Evolutionary conservation across 768 basidiomycete genomes (phyloP), one percentile per base, ranked within the genome.

Genomic region (Pulveroboletus sp.): DNA sequence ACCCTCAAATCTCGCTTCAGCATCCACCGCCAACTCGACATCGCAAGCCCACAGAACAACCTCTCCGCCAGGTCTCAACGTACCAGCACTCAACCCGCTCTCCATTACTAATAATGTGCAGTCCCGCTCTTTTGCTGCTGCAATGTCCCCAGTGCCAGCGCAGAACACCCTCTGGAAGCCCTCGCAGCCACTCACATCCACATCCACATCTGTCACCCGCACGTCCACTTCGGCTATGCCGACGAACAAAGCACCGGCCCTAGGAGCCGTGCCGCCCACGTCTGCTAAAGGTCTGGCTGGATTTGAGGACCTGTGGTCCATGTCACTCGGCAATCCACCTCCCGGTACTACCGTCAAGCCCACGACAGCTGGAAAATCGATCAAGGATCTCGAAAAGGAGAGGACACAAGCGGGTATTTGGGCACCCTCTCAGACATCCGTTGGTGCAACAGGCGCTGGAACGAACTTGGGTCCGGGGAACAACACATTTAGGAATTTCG

Each of bases 281-380:
- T 51, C 69, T 7, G 44, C 60, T 64, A 76, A 60, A 58, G 82
- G 33, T 60, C 66, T 49, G 71, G 78, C 49, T 37, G 84, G 82
- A 60, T 96, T 95, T 61, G 93, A 93, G 55, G 93, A 96, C 64
- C 66, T 96, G 56, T 96, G 89, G 89, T 79, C 80, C 18, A 76
- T 93, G 76, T 88, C 86, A 2, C 76, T 94, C 33, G 86, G 85
- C 27, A 57, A 71, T 8, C 52, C 66, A 8, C 51, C 67, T 11
- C 47, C 74, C 12, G 58, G 47, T 31, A 53, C 74, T 35, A 14
- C 52, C 5, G 41, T 33, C 8, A 76, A 78, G 42, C 63, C 78
- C 3, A 63, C 68, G 17, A 63, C 64, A 2, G 58, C 63, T 36
- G 74, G 74, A 35, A 92, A 93, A 75, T 88, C 85, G 39, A 94